Base-by-base conservation (phyloP, 148 eudicot genomes). In the Spergularia marina region DNA sequence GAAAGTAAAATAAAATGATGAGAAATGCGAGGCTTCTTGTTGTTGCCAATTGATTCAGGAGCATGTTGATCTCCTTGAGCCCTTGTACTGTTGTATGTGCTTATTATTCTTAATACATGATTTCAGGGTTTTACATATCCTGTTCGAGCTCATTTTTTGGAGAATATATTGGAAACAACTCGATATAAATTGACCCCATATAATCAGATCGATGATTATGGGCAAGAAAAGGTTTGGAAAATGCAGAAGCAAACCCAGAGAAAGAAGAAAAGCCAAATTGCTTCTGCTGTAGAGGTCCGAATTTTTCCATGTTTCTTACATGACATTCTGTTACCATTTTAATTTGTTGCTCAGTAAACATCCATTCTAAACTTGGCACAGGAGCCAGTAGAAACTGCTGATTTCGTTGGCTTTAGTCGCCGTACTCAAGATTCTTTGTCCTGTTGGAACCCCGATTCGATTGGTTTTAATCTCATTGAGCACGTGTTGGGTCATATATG, bases 371-470 rank as follows among this genome's bases (percentile, higher is more conserved):
- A 60, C 65, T 68, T 82, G 80, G 72, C 80, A 84, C 87, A 96
- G 98, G 97, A 87, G 76, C 83, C 98, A 53, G 80, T 91, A 64
- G 90, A 87, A 77, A 80, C 82, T 65, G 93, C 91, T 59, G 84
- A 92, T 88, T 88, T 86, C 71, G 82, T 81, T 81, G 88, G 88
- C 55, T 91, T 83, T 86, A 77, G 86, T 73, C 89, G 73, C 54
- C 81, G 89, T 20, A 87, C 89, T 77, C 82, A 77, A 79, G 98
- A 92, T 30, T 96, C 98, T 56, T 80, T 96, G 78, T 88, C 96
- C 72, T 89, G 90, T 84, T 96, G 99, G 99, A 96, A 96, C 83
- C 99, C 99, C 15, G 98, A 96, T 86, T 89, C 99, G 47, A 86
- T 96, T 82, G 98, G 98, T 66, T 96, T 96, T 77, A 96, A 96